Percentiles rank a stretch among this genome's conserved stretches.
These are phyloP conservation scores for Saturnispora sekii DNA, from an alignment of 805 yeast species.

Conservation along the genomic window DNA sequence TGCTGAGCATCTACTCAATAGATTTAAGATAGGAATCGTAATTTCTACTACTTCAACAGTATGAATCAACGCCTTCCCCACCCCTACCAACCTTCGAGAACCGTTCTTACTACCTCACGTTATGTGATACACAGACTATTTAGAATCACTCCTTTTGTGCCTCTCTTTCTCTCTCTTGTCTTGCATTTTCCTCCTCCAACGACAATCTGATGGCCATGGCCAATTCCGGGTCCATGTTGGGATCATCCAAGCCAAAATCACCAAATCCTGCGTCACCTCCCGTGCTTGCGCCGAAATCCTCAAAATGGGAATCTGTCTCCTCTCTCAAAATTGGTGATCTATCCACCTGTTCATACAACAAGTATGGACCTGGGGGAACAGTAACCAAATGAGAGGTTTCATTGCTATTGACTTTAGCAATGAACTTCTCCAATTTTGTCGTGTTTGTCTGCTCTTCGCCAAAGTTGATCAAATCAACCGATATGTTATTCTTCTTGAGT, in stretches of 20 bases:
- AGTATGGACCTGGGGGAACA: slow-evolving; percentile 79
- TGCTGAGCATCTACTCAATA: too few species aligned
- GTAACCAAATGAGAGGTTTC: slow-evolving; percentile 76
- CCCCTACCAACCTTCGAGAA: not conserved
- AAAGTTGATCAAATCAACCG: slow-evolving; percentile 82
- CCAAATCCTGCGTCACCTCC: slow-evolving; percentile 31
- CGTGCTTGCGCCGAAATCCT: slow-evolving; percentile 33
- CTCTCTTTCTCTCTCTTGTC: slow-evolving; percentile 62
- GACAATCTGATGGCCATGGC: slow-evolving; percentile 93
- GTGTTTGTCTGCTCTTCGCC: slow-evolving; percentile 83
- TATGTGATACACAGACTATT: not conserved
- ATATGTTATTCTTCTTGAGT: slow-evolving; percentile 86
- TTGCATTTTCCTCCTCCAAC: slow-evolving; percentile 84
- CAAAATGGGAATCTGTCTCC: slow-evolving; percentile 35
- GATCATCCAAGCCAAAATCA: slow-evolving; percentile 65
- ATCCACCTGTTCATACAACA: slow-evolving; percentile 72
- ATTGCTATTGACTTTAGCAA: slow-evolving; percentile 62
- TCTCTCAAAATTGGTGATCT: slow-evolving; percentile 64
- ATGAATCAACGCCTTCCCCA: too few species aligned
- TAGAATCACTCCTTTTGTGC: not conserved
- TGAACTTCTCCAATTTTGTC: slow-evolving; percentile 68
- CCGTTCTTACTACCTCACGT: not conserved
- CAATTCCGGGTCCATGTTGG: slow-evolving; percentile 91
- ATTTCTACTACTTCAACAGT: too few species aligned
- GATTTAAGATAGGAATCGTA: too few species aligned